Percentiles rank a stretch among this genome's conserved stretches.
These are phyloP conservation scores for Mycena kentingensis DNA, from an alignment of 768 basidiomycete species.

Conservation along the genomic window DNA sequence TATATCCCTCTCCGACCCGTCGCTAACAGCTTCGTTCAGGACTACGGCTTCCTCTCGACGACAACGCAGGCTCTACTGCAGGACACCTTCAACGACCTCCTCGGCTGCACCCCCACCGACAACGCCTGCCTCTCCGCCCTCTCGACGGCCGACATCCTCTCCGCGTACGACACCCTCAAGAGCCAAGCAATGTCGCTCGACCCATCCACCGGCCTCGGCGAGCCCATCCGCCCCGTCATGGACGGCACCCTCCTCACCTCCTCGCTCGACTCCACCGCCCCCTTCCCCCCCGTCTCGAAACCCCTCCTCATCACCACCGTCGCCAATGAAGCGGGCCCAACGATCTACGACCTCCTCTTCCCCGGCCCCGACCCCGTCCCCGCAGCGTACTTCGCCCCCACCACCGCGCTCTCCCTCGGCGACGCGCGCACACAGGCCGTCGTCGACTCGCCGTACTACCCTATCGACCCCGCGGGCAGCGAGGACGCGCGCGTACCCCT, in stretches of 20 bases:
- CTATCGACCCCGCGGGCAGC: slow-evolving; percentile 29
- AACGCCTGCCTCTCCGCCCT: slow-evolving; percentile 53
- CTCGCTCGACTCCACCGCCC: slow-evolving; percentile 60
- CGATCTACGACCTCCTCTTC: slow-evolving; percentile 50
- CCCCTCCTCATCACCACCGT: slow-evolving; percentile 73
- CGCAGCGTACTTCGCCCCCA: slow-evolving; percentile 36
- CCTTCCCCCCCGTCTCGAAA: slow-evolving; percentile 64
- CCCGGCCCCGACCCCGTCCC: slow-evolving; percentile 38
- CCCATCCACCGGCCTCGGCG: slow-evolving; percentile 51
- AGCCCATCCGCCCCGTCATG: slow-evolving; percentile 65
- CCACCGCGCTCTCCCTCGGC: slow-evolving; percentile 50
- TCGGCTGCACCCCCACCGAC: slow-evolving; percentile 49
- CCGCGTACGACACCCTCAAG: slow-evolving; percentile 50
- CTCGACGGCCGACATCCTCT: slow-evolving; percentile 52
- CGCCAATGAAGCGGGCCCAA: slow-evolving; percentile 64
- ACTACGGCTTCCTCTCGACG: slow-evolving; percentile 67
- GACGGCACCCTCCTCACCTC: slow-evolving; percentile 67
- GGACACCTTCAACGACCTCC: slow-evolving; percentile 48
- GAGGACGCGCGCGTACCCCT: slow-evolving; percentile 59
- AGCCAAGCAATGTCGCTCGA: slow-evolving; percentile 46
- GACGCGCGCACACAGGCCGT: slow-evolving; percentile 43
- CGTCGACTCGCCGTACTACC: slow-evolving; percentile 51
- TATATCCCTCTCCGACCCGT: neutral
- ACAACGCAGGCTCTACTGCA: slow-evolving; percentile 57
- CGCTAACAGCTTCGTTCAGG: slow-evolving; percentile 39